Conservation (phyloP, 441 rosid species). For the Macaranga tanarius region DNA sequence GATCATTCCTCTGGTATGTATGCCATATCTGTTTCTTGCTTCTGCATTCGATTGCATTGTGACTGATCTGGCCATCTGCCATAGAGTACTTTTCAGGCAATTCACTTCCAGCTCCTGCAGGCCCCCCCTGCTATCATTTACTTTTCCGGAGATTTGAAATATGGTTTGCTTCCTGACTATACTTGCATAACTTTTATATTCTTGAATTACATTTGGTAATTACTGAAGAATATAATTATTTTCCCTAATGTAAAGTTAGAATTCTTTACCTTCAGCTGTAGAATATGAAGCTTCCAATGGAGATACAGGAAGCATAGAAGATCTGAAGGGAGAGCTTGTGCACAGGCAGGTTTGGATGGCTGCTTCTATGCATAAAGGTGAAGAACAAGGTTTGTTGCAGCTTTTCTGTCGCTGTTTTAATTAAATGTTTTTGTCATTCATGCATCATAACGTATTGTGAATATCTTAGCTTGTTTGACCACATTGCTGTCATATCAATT, state of each 20-base stretch:
- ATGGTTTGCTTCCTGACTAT: slow-evolving; percentile 43
- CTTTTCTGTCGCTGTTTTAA: slow-evolving; percentile 12
- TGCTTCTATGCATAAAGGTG: slow-evolving; percentile 87
- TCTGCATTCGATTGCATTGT: slow-evolving; percentile 15
- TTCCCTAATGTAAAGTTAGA: slow-evolving; percentile 15
- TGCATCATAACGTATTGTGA: slow-evolving; percentile 6
- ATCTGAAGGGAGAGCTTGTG: slow-evolving; percentile 55
- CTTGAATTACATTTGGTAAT: slow-evolving; percentile 7
- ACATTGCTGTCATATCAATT: not conserved
- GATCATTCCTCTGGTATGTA: slow-evolving; percentile 80
- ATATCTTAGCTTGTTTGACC: not conserved
- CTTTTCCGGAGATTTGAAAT: slow-evolving; percentile 88
- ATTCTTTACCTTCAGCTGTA: slow-evolving; percentile 42
- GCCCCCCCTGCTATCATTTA: slow-evolving; percentile 71
- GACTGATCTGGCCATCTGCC: slow-evolving; percentile 27
- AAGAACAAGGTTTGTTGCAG: slow-evolving; percentile 68
- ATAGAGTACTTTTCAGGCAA: slow-evolving; percentile 80
- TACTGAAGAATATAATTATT: slow-evolving; percentile 4
- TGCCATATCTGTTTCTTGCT: slow-evolving; percentile 11
- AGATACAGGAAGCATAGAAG: slow-evolving; percentile 41
- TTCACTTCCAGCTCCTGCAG: slow-evolving; percentile 75
- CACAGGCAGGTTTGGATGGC: slow-evolving; percentile 84
- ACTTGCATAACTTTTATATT: slow-evolving; percentile 12
- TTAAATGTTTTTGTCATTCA: not conserved
- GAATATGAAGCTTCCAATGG: slow-evolving; percentile 42